These are phyloP conservation scores for Neurospora sublineolata DNA, from an alignment of 495 filamentous ascomycete species.

Conservation along the genomic window DNA sequence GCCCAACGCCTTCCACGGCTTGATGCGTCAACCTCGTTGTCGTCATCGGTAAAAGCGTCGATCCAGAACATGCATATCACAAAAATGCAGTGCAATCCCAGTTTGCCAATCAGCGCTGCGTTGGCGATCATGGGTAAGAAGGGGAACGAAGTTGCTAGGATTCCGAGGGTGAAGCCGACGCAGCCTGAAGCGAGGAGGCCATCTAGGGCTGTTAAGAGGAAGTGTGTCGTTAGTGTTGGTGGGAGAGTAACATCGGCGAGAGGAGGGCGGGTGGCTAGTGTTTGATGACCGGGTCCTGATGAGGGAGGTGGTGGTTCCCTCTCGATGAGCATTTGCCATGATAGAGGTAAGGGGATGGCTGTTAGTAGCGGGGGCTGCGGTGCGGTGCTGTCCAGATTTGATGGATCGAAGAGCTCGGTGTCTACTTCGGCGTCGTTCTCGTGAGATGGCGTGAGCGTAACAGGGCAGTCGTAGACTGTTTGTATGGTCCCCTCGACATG, in stretches of 20 bases:
- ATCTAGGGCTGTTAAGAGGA: constrained; percentile 14
- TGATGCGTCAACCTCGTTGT: background rate
- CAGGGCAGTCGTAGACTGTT: constrained; percentile 13
- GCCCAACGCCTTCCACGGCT: background rate
- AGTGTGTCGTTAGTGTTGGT: constrained; percentile 2
- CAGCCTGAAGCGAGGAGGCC: constrained; percentile 12
- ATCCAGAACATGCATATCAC: constrained; percentile 10
- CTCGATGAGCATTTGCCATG: constrained; percentile 15
- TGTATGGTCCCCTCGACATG: constrained; percentile 1
- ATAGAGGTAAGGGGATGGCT: constrained; percentile 4
- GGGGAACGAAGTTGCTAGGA: constrained; percentile 10
- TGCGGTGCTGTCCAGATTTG: background rate
- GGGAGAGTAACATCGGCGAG: constrained; percentile 10
- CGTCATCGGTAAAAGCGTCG: background rate
- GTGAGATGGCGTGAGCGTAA: constrained; percentile 2
- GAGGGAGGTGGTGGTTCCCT: background rate
- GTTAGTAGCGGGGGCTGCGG: background rate
- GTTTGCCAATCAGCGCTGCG: constrained; percentile 5
- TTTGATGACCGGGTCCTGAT: background rate
- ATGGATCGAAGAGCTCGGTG: background rate
- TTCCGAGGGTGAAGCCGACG: constrained; percentile 12
- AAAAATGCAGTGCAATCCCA: constrained; percentile 9
- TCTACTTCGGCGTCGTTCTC: background rate
- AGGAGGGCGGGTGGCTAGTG: constrained; percentile 4
- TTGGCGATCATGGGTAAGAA: constrained; percentile 6